Evolutionary conservation across 257 asterid species (phyloP).

Genomic region (Cynanchum wilfordii): DNA sequence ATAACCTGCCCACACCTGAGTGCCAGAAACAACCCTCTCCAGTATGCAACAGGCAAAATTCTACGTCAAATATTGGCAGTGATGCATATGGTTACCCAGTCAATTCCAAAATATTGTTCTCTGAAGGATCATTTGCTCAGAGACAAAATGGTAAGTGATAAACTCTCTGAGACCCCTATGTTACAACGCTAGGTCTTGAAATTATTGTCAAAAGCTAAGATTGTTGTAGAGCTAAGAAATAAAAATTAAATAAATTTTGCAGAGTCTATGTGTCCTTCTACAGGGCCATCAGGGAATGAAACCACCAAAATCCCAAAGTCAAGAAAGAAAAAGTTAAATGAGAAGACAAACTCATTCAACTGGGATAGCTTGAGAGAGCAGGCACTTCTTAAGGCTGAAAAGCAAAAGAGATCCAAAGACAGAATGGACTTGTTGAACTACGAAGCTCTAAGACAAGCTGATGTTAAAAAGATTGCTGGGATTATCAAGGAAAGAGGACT

Average conservation of each 20-base stretch:
- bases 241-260: constrained; percentile 10
- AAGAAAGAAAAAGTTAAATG: constrained; percentile 54
- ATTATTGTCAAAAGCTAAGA: background rate
- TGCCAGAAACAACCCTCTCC: constrained; percentile 36
- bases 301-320: constrained; percentile 31
- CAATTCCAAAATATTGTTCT: constrained; percentile 20
- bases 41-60: constrained; percentile 21
- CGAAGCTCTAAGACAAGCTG: constrained; percentile 40
- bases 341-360: constrained; percentile 40
- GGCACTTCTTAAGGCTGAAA: constrained; percentile 40
- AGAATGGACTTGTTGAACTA: constrained; percentile 78
- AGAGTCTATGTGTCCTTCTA: constrained; percentile 20
- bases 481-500: constrained; percentile 47
- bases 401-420: constrained; percentile 45
- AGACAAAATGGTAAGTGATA: constrained; percentile 37
- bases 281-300: constrained; percentile 20
- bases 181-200: constrained; percentile 4
- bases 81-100: constrained; percentile 25
- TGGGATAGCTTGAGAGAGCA: constrained; percentile 86
- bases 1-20: constrained; percentile 23
- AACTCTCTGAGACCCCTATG: constrained; percentile 12
- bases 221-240: background rate
- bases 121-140: constrained; percentile 27
- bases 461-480: constrained; percentile 30
- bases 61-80: constrained; percentile 14